These are phyloP conservation scores for Agrostemma githago DNA, from an alignment of 148 eudicot genomes.

Conservation along the genomic window DNA sequence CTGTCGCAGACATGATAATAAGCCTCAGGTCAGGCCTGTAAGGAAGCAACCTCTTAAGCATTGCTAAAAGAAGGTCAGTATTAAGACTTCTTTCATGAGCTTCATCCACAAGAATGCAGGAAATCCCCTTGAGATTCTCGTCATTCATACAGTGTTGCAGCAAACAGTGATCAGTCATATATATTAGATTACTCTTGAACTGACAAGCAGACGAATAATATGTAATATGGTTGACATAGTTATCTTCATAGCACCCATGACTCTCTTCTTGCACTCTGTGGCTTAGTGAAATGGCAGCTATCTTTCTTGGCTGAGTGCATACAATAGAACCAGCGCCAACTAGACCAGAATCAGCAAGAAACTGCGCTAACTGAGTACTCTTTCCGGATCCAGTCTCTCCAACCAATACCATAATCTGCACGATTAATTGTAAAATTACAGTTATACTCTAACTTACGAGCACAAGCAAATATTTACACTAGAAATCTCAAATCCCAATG, in stretches of 20 bases:
- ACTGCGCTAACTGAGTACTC: conserved; percentile 93
- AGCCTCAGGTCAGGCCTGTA: conserved; percentile 73
- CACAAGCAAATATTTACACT: neutral
- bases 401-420: conserved; percentile 70
- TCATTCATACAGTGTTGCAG: conserved; percentile 81
- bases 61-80: conserved; percentile 83
- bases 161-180: conserved; percentile 89
- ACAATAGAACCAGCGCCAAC: conserved; percentile 46
- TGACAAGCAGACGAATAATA: conserved; percentile 46
- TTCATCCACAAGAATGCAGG: conserved; percentile 89
- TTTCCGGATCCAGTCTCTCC: conserved; percentile 99
- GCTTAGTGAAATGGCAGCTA: conserved; percentile 77
- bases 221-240: conserved; percentile 37
- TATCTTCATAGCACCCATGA: conserved; percentile 49
- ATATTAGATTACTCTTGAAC: conserved; percentile 43
- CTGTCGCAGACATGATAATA: conserved; percentile 95
- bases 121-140: conserved; percentile 47
- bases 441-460: neutral
- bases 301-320: conserved; percentile 94
- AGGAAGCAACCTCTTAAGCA: conserved; percentile 62
- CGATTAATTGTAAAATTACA: conserved; percentile 5
- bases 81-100: conserved; percentile 95
- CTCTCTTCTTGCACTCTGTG: conserved; percentile 77
- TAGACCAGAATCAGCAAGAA: conserved; percentile 85
- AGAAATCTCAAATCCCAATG: neutral